phyloP scores from a whole-genome alignment of 2,329 filamentous ascomycete genomes.

The Fusarium tricinctum region DNA sequence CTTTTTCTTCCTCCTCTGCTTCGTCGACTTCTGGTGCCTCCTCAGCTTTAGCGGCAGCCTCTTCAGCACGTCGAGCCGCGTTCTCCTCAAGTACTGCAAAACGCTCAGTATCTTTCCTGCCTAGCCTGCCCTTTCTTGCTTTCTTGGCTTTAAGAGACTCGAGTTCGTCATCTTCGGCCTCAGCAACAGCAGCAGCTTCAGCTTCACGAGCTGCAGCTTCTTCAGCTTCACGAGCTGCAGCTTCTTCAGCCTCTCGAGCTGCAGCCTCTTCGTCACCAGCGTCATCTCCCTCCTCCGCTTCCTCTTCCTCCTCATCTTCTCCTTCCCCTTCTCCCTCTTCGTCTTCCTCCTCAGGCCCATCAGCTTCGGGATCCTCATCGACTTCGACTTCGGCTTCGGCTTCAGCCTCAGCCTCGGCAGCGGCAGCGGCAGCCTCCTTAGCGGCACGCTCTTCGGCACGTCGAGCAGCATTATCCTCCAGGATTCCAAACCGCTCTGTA shows the following conservation, averaged over 20 bases:
- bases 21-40: conserved; percentile 21
- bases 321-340: conserved; percentile 20
- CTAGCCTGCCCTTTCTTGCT: conserved; percentile 42
- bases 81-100: conserved; percentile 41
- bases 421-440: conserved; percentile 13
- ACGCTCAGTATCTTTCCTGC: conserved; percentile 46
- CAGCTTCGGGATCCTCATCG: neutral
- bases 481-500: conserved; percentile 29
- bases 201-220: conserved; percentile 48
- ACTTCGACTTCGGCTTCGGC: conserved; percentile 39
- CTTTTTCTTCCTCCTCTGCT: conserved; percentile 11
- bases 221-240: conserved; percentile 28
- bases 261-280: conserved; percentile 31
- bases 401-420: conserved; percentile 39
- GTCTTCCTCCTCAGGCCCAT: conserved; percentile 48
- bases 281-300: neutral
- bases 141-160: conserved; percentile 42
- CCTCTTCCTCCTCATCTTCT: neutral
- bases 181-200: conserved; percentile 36
- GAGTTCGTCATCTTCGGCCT: conserved; percentile 38
- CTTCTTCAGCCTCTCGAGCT: conserved; percentile 35
- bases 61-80: conserved; percentile 32
- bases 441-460: conserved; percentile 47
- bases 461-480: conserved; percentile 31
- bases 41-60: conserved; percentile 43